Evolutionary conservation across 2,329 filamentous ascomycete species (phyloP).

Genomic region (Fusarium beomiforme): DNA sequence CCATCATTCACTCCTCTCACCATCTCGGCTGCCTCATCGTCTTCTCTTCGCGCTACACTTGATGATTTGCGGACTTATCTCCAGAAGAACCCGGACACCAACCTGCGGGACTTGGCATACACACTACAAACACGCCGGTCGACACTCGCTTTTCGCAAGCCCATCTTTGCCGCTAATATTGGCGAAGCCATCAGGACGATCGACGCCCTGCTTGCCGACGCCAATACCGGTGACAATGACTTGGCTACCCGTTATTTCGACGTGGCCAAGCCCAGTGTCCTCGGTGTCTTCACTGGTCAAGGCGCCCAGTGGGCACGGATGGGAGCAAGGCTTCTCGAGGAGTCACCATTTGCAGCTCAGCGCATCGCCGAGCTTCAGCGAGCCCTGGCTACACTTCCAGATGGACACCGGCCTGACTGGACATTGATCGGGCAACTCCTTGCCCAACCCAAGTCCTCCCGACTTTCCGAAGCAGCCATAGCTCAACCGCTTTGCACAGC

Average conservation of each 20-base stretch:
- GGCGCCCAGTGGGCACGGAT: conserved; percentile 49
- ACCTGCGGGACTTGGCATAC: background rate
- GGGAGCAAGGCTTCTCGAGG: conserved; percentile 31
- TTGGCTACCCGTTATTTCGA: background rate
- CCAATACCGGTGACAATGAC: background rate
- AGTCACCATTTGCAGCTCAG: background rate
- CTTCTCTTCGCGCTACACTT: background rate
- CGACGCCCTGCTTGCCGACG: background rate
- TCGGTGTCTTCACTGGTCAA: conserved; percentile 49
- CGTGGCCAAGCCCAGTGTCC: background rate
- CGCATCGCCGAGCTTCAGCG: background rate
- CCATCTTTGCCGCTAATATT: background rate
- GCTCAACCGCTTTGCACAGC: conserved; percentile 55
- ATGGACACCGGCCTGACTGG: background rate
- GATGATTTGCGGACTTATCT: background rate
- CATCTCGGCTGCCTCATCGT: background rate
- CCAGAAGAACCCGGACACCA: background rate
- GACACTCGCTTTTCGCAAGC: background rate
- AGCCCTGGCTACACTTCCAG: background rate
- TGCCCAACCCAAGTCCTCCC: conserved; percentile 14
- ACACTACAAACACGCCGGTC: background rate
- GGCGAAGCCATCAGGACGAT: background rate
- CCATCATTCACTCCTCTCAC: background rate
- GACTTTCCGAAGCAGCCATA: conserved; percentile 32
- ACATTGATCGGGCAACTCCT: background rate